Base-by-base conservation (phyloP, 768 basidiomycete genomes). In the Tricholoma terreum region DNA sequence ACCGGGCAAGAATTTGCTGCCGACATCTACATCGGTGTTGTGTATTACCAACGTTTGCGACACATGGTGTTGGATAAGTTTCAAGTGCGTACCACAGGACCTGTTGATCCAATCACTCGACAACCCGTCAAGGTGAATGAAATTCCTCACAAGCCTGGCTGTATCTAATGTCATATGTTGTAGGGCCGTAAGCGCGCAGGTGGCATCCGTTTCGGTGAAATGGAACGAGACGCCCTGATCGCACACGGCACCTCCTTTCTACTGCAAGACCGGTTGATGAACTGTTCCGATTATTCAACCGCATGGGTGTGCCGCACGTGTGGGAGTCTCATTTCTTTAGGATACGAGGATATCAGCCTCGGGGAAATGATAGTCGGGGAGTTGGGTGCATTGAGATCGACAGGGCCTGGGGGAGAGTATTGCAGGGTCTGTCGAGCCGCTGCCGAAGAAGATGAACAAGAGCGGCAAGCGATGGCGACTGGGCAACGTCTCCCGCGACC, bases 21-120 rank as follows among this genome's bases (percentile, higher is more conserved):
- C 6, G 97, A 99, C 71, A 99, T 99, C 67, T 99, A 98, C 73
- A 84, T 98, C 61, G 97, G 97, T 17, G 89, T 98, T 36, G 96
- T 99, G 56, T 99, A 98, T 76, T 99, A 99, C 73, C 97, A 99
- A 70, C 89, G 97, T 53, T 80, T 99, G 57, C 88, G 97, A 63
- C 97, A 99, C 81, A 98, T 99, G 97, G 97, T 99, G 57, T 81
- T 96, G 61, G 97, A 99, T 79, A 99, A 99, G 75, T 99, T 96
- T 81, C 97, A 99, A 77, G 97, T 99, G 22, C 87, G 97, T 63
- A 99, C 97, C 22, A 98, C 94, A 17, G 97, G 97, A 5, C 95
- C 96, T 12, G 92, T 98, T 33, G 97, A 99, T 74, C 89, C 91
- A 19, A 78, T 98, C 48, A 99, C 97, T 3, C 83, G 94, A 62